phyloP scores from a whole-genome alignment of 2,329 filamentous ascomycete genomes.

The Sporothrix globosa region DNA sequence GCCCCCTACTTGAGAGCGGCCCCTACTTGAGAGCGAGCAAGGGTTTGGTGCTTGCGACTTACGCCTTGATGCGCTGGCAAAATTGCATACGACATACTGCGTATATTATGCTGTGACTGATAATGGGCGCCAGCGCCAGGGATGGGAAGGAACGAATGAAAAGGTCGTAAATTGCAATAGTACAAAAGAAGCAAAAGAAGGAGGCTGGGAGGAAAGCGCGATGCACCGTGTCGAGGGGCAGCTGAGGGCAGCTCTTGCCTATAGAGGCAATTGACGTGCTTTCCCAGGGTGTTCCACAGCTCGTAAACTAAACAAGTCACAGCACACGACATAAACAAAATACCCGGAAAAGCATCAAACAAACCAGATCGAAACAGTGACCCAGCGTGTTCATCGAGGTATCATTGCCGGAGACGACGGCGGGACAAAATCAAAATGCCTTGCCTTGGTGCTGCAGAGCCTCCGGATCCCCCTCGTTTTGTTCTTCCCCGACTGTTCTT shows the following conservation, averaged over 20 bases:
- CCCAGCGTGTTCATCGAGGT: neutral
- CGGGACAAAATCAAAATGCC: neutral
- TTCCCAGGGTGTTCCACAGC: neutral
- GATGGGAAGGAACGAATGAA: conserved; percentile 15
- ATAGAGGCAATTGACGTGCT: neutral
- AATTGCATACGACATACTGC: neutral
- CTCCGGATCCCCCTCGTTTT: neutral
- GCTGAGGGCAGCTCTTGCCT: conserved; percentile 5
- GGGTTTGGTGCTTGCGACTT: neutral
- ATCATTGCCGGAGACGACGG: neutral
- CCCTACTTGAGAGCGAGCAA: neutral
- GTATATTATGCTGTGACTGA: conserved; percentile 4
- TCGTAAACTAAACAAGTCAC: neutral
- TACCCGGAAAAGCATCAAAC: neutral
- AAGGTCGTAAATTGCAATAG: neutral
- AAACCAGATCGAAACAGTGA: conserved; percentile 4
- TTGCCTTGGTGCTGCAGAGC: neutral
- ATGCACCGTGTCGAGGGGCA: neutral
- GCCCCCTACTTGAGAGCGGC: neutral
- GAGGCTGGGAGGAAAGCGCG: conserved; percentile 22
- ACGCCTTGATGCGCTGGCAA: conserved; percentile 28
- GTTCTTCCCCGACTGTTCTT: neutral
- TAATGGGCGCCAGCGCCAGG: neutral
- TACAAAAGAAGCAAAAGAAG: neutral
- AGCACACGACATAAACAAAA: neutral